Base-by-base conservation (phyloP, 169 alveolate genomes). In the Babesia gibsoni region DNA sequence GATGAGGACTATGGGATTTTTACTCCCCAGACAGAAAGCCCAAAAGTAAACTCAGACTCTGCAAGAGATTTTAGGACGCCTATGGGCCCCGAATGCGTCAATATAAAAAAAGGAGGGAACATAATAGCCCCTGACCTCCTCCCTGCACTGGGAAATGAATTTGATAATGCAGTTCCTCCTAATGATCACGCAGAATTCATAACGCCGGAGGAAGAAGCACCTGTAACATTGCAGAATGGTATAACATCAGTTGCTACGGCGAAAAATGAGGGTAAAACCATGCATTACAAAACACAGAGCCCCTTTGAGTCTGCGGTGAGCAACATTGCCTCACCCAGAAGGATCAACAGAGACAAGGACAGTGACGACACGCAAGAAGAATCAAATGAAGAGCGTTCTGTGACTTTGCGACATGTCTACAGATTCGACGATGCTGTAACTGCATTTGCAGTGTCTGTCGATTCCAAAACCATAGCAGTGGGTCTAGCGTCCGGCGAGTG, bases 401-500 rank as follows among this genome's bases (percentile, higher is more conserved):
- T 65, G 22, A 32, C 66, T 9, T 63, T 67, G 14, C 12, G 59
- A 16, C 85, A 75, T 35, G 66, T 75, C 2, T 77, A 67, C 52
- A 67, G 70, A 32, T 57, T 41, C 58, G 57, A 43, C 35, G 53
- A 35, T 29, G 42, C 78, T 2, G 67, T 77, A 36, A 57, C 75
- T 0, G 58, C 86, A 4, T 68, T 67, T 41, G 86, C 63, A 14
- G 65, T 67, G 4, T 22, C 63, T 39, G 4, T 30, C n/a, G 69
- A 66, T 37, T 67, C 57, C 16, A 67, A 36, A 8, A 25, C 66
- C 3, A 54, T 77, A 23, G 74, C 86, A 9, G 64, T 58, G 18
- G 86, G 84, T 4, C 22, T 67, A 32, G 33, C 53, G 32, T 20
- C 82, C 8, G 73, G 82, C 18, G 74, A 77, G 27, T 67, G 82